Evolutionary conservation across 2,329 filamentous ascomycete genomes (phyloP).

Genomic region (Aaosphaeria pasadenensis): DNA sequence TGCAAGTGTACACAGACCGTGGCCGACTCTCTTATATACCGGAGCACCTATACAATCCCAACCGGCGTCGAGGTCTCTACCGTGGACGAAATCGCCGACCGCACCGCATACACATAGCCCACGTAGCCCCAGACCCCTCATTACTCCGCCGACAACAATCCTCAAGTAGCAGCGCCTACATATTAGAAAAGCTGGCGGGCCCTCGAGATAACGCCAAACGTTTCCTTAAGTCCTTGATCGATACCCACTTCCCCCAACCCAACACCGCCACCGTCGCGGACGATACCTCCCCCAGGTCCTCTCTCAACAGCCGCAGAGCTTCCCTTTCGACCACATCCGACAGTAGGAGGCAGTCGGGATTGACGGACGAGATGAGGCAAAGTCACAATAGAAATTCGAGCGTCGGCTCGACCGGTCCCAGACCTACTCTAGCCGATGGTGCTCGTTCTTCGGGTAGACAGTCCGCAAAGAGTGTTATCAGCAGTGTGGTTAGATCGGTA

Average conservation of each 20-base stretch:
- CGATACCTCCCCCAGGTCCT: constrained; percentile 12
- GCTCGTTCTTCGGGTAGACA: constrained; percentile 36
- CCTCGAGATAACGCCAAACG: constrained; percentile 49
- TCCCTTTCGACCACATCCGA: constrained; percentile 26
- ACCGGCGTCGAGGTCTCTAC: constrained; percentile 38
- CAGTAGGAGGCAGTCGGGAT: constrained; percentile 21
- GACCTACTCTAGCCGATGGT: constrained; percentile 42
- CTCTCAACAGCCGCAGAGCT: constrained; percentile 26
- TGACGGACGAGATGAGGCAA: constrained; percentile 36
- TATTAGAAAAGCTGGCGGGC: constrained; percentile 49
- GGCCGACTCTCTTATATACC: constrained; percentile 38
- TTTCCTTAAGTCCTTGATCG: constrained; percentile 48
- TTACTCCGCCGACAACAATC: constrained; percentile 20
- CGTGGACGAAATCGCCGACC: constrained; percentile 52
- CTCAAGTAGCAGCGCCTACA: constrained; percentile 32
- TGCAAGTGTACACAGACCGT: constrained; percentile 35
- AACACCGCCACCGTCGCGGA: constrained; percentile 14
- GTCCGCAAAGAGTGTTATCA: constrained; percentile 30
- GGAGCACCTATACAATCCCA: constrained; percentile 28
- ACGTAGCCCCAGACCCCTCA: constrained; percentile 45
- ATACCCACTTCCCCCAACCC: constrained; percentile 25
- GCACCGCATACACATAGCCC: constrained; percentile 56
- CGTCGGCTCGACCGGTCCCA: constrained; percentile 36
- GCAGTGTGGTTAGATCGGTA: constrained; percentile 29
- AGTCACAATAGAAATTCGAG: constrained; percentile 37